Evolutionary conservation across 768 basidiomycete species (phyloP).

Genomic region (Candolleomyces aberdarensis): DNA sequence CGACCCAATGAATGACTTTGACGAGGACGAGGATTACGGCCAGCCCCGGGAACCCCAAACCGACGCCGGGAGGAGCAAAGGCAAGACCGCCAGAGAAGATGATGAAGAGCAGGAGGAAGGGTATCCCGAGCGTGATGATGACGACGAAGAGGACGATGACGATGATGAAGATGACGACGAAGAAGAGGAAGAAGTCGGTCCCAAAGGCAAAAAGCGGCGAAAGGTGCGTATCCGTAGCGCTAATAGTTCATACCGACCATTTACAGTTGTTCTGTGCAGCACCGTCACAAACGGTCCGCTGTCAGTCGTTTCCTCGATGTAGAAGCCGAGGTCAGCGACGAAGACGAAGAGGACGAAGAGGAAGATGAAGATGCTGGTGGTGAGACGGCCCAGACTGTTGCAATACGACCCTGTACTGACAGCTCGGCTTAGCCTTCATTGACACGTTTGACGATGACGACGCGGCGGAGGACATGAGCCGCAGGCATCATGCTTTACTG

Average conservation of each 20-base stretch:
- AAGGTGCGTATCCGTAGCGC: conserved; percentile 42
- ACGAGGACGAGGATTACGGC: conserved; percentile 34
- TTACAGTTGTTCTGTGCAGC: conserved; percentile 31
- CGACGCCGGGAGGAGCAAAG: conserved; percentile 24
- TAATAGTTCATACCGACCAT: conserved; percentile 1
- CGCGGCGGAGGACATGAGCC: conserved; percentile 46
- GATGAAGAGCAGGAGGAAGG: conserved; percentile 38
- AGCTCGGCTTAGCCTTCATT: conserved; percentile 55
- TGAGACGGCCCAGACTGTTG: conserved; percentile 21
- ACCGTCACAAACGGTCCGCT: conserved; percentile 60
- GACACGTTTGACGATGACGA: conserved; percentile 63
- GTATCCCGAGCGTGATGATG: conserved; percentile 37
- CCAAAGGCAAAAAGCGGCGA: conserved; percentile 53
- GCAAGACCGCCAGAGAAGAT: conserved; percentile 45
- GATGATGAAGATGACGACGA: conserved; percentile 58
- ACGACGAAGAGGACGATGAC: conserved; percentile 43
- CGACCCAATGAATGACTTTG: conserved; percentile 36
- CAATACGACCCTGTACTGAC: conserved; percentile 8
- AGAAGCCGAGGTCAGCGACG: conserved; percentile 94
- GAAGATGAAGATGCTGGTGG: conserved; percentile 64
- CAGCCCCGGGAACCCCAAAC: too few relatives aligned
- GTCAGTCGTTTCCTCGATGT: conserved; percentile 90
- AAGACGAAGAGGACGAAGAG: conserved; percentile 93
- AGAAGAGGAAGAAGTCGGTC: conserved; percentile 51
- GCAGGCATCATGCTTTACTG: conserved; percentile 65